Evolutionary conservation across 1,284 basidiomycete genomes (phyloP), one percentile per base, ranked within the genome.

Genomic region (Trametes versicolor): DNA sequence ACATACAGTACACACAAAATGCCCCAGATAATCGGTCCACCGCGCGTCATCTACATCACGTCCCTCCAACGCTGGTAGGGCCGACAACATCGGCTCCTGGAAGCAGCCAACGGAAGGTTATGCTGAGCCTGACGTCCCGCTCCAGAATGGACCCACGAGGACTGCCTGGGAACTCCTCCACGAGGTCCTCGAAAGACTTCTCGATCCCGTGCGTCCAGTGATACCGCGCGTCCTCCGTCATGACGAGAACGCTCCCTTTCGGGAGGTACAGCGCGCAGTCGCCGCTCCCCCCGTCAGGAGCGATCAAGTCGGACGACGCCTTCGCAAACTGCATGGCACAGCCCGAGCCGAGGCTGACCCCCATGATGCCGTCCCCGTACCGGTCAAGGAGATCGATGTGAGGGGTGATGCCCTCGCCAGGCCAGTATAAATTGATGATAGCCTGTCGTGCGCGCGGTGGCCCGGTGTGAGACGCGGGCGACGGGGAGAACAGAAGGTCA

Each of bases 341-440:
- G 17, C 88, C 86, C 51, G 88, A 88, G 19, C 87, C 84, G 37
- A 95, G 78, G 71, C 90, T 93, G 63, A 95, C 84, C 13, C 91
- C 92, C 39, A 95, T 83, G 66, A 95, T 94, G 2, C 91, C 92
- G 73, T 95, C 92, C 15, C 85, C 91, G 72, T 90, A 95, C 21
- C 94, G 85, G 48, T 82, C 80, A 9, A 93, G 81, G 41, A 95
- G 80, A 73, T 95, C 94, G 50, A 95, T 86, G 70, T 95, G 93
- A 0, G 92, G 83, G 0, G 87, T 81, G 67, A 95, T 95, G 12
- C 94, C 93, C 73, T 94, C 89, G 1, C 93, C 93, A 0, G 91
- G 91, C 54, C 80, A 78, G 73, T 95, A 95, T 4, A 92, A 78
- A 74, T 95, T 95, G 58, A 95, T 71, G 62, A 95, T 95, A 1